Conservation (phyloP, 1,284 basidiomycete species). For the Paramarasmius palmivorus region DNA sequence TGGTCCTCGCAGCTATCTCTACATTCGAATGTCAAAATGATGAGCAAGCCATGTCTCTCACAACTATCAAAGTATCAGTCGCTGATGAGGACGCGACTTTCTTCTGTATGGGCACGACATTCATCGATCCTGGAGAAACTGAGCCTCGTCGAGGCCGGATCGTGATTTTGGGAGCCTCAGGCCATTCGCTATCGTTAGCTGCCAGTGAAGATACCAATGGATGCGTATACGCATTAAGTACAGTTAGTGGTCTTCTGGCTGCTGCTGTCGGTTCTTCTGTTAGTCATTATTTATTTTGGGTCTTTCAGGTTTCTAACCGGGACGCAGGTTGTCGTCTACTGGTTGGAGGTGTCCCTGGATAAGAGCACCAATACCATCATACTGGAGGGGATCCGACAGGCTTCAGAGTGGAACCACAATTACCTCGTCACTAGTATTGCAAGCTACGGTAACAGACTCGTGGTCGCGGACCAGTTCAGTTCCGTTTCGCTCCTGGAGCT, state of each 20-base stretch:
- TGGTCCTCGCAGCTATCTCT: conserved; percentile 20
- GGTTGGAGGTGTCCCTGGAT: conserved; percentile 33
- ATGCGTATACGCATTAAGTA: conserved; percentile 60
- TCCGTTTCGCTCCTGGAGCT: conserved; percentile 77
- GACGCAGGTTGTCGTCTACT: conserved; percentile 46
- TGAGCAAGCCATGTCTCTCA: conserved; percentile 63
- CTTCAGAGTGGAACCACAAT: conserved; percentile 75
- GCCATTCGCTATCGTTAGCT: conserved; percentile 37
- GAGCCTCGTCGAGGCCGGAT: conserved; percentile 65
- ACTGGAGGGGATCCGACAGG: conserved; percentile 38
- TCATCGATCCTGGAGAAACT: conserved; percentile 46
- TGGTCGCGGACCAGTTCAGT: conserved; percentile 80
- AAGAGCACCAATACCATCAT: conserved; percentile 21
- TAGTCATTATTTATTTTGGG: conserved; percentile 27
- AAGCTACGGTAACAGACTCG: conserved; percentile 49
- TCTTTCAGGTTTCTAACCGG: background rate
- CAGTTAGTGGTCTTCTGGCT: conserved; percentile 50
- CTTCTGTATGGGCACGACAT: conserved; percentile 64
- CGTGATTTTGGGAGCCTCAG: conserved; percentile 45
- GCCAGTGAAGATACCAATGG: conserved; percentile 48
- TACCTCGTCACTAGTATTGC: conserved; percentile 74
- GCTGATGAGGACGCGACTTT: conserved; percentile 36
- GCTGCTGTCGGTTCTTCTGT: conserved; percentile 79
- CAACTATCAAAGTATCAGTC: conserved; percentile 36
- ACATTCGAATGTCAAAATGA: conserved; percentile 51